Base-by-base conservation (phyloP, 345 rosid genomes). In the Sonneratia caseolaris region DNA sequence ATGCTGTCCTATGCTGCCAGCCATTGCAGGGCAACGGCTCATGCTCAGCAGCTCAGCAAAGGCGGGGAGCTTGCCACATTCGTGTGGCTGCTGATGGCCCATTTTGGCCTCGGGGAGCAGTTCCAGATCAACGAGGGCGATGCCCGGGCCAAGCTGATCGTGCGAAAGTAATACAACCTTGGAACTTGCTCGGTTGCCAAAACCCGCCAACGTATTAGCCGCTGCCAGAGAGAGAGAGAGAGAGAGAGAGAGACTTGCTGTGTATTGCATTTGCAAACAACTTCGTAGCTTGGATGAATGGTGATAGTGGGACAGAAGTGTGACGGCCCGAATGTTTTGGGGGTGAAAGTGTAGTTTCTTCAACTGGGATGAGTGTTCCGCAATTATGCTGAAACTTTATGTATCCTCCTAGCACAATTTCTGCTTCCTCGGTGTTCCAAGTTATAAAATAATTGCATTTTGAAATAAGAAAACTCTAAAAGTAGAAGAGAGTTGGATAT, bases 41-140 rank as follows among this genome's bases (percentile, higher is more conserved):
- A 91, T 75, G 87, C 88, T 13, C 88, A 85, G 43, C 83, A 82
- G 35, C 72, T 90, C 0, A 81, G 90, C 48, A 82, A 80, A 81
- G 96, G 97, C 0, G 96, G 88, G 11, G 88, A 87, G 84, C 81
- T 90, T 1, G 64, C 88, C 21, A 81, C 85, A 36, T 81, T 82
- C 51, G 85, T 90, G 48, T 87, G 96, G 94, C 66, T 91, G 45
- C 67, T 89, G 78, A 91, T 89, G 91, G 88, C 88, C 56, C 96
- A 91, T 75, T 80, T 91, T 19, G 91, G 96, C 24, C 37, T 89
- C 3, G 84, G 83, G 24, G 78, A 81, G 36, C 88, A 86, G 65
- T 87, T 85, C 84, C 91, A 89, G 57, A 82, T 81, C 66, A 86
- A 86, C 3, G 83, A 82, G 66, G 85, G 85, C 65, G 84, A 86